Evolutionary conservation across 768 basidiomycete genomes (phyloP).

Genomic region (Mycena floridula): DNA sequence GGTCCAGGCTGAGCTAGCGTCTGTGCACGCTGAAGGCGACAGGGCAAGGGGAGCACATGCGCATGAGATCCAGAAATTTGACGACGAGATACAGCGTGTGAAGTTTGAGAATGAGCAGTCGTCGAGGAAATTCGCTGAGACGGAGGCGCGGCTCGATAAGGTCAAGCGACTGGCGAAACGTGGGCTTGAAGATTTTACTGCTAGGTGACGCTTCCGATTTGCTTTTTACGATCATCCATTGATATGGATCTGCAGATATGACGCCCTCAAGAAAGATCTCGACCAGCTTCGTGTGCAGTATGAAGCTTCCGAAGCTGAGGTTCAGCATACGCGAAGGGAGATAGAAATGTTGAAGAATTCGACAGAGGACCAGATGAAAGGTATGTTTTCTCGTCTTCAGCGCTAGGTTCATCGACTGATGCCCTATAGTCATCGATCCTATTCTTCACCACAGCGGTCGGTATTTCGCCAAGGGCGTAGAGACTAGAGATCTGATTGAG

Average conservation of each 20-base stretch:
- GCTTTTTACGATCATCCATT: no score
- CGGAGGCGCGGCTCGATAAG: constrained; percentile 4
- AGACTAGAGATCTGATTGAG: constrained; percentile 21
- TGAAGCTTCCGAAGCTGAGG: constrained; percentile 17
- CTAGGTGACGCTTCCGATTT: no score
- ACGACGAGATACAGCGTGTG: constrained; percentile 2
- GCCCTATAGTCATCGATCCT: constrained; percentile 18
- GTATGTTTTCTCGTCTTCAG: constrained; percentile 12
- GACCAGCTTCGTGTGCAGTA: constrained; percentile 19
- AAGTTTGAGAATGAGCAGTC: background rate
- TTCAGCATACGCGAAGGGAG: constrained; percentile 19
- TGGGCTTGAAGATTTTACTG: constrained; percentile 10
- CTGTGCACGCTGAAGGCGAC: background rate
- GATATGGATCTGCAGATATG: constrained; percentile 19
- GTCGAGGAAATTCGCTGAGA: background rate
- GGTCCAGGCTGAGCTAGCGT: background rate
- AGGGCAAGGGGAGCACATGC: background rate
- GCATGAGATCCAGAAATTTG: background rate
- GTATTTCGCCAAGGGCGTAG: constrained; percentile 17
- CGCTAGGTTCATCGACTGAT: no score
- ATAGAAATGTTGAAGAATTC: constrained; percentile 16
- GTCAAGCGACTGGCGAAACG: constrained; percentile 10
- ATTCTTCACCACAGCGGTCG: constrained; percentile 20
- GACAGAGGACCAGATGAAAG: constrained; percentile 15
- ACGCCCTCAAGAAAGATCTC: constrained; percentile 21